A percentile compares a stretch with the other conserved stretches of the same genome.
Evolutionary conservation across 2,329 filamentous ascomycete species (phyloP).

Genomic region (Magnaporthales sp.): DNA sequence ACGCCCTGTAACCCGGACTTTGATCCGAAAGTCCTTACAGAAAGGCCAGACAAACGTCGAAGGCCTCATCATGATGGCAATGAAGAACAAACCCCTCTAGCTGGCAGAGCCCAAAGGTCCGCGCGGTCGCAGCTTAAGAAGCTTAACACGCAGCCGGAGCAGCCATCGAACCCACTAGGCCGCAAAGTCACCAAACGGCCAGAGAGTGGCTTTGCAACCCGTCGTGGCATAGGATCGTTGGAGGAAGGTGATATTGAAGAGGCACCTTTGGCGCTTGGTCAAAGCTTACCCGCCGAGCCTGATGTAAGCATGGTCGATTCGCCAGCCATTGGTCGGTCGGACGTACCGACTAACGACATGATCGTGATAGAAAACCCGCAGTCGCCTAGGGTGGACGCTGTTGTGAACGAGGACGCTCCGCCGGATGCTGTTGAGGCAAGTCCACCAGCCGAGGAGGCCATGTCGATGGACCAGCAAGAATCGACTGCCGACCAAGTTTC

Average conservation of each 20-base stretch:
- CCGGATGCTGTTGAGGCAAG: not conserved
- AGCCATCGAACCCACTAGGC: not conserved
- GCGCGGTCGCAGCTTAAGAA: not conserved
- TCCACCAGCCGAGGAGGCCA: not conserved
- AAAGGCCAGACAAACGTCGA: not conserved
- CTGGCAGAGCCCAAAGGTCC: not conserved
- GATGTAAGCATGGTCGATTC: conserved; percentile 5
- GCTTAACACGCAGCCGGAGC: not conserved
- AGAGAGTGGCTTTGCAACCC: not conserved
- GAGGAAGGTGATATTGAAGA: not conserved
- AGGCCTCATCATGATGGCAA: not conserved
- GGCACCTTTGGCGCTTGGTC: not conserved
- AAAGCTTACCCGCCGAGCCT: not conserved
- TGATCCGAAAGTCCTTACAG: conserved; percentile 16
- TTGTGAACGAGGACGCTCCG: not conserved
- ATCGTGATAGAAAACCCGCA: not conserved
- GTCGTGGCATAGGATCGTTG: not conserved
- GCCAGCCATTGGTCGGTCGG: conserved; percentile 4
- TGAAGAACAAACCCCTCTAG: not conserved
- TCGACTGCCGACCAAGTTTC: not conserved
- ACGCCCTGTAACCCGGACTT: conserved; percentile 44
- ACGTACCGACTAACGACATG: conserved; percentile 4
- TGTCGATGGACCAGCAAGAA: not conserved
- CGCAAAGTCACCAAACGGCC: not conserved
- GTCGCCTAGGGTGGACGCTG: not conserved